phyloP scores from a whole-genome alignment of 139 green algal genomes.

The Mychonastes homosphaera region DNA sequence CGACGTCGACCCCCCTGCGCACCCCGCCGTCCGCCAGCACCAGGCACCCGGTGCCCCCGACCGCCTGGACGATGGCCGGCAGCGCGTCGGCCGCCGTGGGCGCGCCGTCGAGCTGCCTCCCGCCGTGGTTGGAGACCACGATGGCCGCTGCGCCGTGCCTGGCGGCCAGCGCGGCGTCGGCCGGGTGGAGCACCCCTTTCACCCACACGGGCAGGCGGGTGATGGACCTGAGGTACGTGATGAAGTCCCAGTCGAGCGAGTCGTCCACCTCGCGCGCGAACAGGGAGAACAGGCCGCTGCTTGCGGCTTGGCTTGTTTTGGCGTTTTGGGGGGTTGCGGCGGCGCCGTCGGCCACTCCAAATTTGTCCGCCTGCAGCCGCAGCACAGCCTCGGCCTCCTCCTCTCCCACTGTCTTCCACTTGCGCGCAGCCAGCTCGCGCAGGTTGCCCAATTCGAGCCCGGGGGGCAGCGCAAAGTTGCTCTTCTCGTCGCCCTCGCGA shows the following conservation, averaged over 20 bases:
- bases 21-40: too few species aligned
- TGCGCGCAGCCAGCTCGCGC: neutral
- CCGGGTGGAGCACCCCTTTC: conserved; percentile 72
- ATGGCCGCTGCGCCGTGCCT: conserved; percentile 65
- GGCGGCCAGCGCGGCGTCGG: conserved; percentile 62
- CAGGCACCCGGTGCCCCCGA: too few species aligned
- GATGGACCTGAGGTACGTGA: conserved; percentile 62
- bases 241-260: conserved; percentile 59
- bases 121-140: conserved; percentile 76
- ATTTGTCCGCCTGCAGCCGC: neutral
- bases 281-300: conserved; percentile 32
- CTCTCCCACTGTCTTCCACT: neutral
- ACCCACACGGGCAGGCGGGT: conserved; percentile 69
- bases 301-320: neutral
- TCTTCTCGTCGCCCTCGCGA: conserved; percentile 59
- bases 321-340: too few species aligned
- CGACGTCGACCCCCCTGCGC: conserved; percentile 75
- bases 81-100: conserved; percentile 1
- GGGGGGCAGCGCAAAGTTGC: neutral
- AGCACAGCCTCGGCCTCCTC: neutral
- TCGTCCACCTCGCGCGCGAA: conserved; percentile 38
- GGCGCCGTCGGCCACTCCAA: too few species aligned
- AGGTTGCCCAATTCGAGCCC: neutral
- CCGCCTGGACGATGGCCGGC: neutral
- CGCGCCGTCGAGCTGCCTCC: conserved; percentile 59